Evolutionary conservation across 164 flowering plant genomes (phyloP).

Genomic region (Piper betle): DNA sequence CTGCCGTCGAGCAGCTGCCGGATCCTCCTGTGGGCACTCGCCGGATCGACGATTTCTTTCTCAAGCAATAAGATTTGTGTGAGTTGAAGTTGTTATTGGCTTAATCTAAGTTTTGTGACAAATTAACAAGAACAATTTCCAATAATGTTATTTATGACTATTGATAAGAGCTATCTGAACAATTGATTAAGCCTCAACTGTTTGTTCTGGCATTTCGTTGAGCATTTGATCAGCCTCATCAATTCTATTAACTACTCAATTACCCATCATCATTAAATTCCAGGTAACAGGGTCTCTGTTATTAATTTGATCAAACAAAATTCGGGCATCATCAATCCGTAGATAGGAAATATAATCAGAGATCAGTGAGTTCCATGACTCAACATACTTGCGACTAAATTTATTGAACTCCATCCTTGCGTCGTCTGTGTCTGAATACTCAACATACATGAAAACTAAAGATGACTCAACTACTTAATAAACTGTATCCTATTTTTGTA

Average conservation of each 20-base stretch:
- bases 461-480: constrained; percentile 1
- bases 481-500: constrained; percentile 2
- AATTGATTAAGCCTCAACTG: constrained; percentile 1
- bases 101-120: no score
- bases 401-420: constrained; percentile 6
- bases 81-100: no score
- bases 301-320: constrained; percentile 5
- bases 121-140: no score
- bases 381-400: background rate
- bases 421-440: constrained; percentile 1
- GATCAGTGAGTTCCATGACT: constrained; percentile 5
- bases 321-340: constrained; percentile 3
- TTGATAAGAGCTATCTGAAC: no score
- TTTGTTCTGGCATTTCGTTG: constrained; percentile 6
- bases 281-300: background rate
- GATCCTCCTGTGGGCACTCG: constrained; percentile 41
- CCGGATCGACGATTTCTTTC: constrained; percentile 66
- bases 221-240: constrained; percentile 4
- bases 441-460: constrained; percentile 4
- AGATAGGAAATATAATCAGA: constrained; percentile 1
- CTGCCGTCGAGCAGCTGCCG: background rate
- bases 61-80: no score
- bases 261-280: constrained; percentile 2
- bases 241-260: constrained; percentile 1
- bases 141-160: no score